Conservation (phyloP, 1,284 basidiomycete species). For the Cutaneotrichosporon dermatis region DNA sequence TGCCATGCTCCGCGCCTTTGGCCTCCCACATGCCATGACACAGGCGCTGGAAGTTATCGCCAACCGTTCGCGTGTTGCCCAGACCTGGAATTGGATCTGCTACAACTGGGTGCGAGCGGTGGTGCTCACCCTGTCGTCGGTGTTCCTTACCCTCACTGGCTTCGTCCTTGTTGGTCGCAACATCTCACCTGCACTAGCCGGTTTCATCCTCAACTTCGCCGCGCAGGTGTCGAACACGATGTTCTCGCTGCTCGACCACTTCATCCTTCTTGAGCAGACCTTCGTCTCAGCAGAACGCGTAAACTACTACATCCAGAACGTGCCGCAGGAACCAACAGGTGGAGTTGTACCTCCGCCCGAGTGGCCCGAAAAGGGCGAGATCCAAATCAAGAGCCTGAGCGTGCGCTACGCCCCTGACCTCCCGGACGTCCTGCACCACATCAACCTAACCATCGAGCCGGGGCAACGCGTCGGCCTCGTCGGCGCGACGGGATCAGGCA, state of each 20-base stretch:
- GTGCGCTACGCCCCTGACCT: conserved; percentile 67
- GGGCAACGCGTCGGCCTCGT: conserved; percentile 77
- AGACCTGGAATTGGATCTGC: conserved; percentile 32
- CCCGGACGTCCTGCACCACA: conserved; percentile 65
- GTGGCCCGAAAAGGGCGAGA: conserved; percentile 64
- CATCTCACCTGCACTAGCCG: conserved; percentile 48
- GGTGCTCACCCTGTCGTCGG: conserved; percentile 31
- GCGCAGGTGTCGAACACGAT: conserved; percentile 39
- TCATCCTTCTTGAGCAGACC: conserved; percentile 33
- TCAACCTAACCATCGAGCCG: conserved; percentile 60
- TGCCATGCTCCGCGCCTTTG: conserved; percentile 50
- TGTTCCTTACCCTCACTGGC: conserved; percentile 42
- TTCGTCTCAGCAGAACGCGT: conserved; percentile 50
- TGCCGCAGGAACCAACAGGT: conserved; percentile 25
- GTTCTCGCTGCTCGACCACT: conserved; percentile 34
- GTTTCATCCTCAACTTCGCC: conserved; percentile 50
- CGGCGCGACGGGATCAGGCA: conserved; percentile 63
- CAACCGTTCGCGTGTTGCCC: conserved; percentile 37
- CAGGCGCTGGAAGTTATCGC: conserved; percentile 36
- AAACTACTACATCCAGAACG: conserved; percentile 45
- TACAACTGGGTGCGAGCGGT: conserved; percentile 38
- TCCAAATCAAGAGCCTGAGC: conserved; percentile 61
- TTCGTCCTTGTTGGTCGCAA: conserved; percentile 48
- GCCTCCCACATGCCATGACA: conserved; percentile 39
- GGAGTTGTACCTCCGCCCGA: conserved; percentile 49